Base-by-base conservation (phyloP, 495 filamentous ascomycete genomes). In the Aspergillus panamensis region DNA sequence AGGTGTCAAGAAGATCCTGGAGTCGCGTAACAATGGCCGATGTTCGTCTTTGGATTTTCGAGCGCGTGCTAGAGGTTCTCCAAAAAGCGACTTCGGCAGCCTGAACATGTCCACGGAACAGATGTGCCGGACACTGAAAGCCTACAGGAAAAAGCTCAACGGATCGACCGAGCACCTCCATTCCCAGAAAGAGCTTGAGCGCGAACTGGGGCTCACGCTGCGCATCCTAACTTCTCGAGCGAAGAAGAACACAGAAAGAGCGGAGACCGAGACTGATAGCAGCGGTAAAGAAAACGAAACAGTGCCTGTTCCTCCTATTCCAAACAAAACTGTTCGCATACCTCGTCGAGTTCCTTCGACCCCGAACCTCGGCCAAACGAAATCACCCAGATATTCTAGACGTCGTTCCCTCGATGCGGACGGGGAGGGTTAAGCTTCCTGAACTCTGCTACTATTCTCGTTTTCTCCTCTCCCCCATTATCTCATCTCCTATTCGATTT, bases 91-190 rank as follows among this genome's bases (percentile, higher is more conserved):
- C 21, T 84, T 84, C 57, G 86, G 87, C 8, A 82, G 79, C 50
- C 76, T 96, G 6, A 84, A 84, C 63, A 83, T 84, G 72, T 85
- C 88, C 7, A 93, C 89, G 1, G 89, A 94, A 62, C 87, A 92
- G 59, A 77, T 91, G 0, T 91, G 87, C 62, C 87, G 88, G 25
- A 86, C 86, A 6, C 78, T 98, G 7, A 84, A 87, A 49, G 82
- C 86, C 2, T 97, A 95, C 65, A 82, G 94, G 14, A 93, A 91
- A 73, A 90, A 90, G 65, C 80, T 96, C 8, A 72, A 82, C 20
- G 84, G 83, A 12, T 82, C 81, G 12, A 73, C 80, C 2, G 83
- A 92, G 39, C 80, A 80, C 30, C 73, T 84, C 12, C 87, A 91
- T 51, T 70, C 83, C 3, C 72, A 88, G 17, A 82, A 84, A 39